Conservation (phyloP, 768 basidiomycete genomes). For the Boletus rufocinnamomeus region DNA sequence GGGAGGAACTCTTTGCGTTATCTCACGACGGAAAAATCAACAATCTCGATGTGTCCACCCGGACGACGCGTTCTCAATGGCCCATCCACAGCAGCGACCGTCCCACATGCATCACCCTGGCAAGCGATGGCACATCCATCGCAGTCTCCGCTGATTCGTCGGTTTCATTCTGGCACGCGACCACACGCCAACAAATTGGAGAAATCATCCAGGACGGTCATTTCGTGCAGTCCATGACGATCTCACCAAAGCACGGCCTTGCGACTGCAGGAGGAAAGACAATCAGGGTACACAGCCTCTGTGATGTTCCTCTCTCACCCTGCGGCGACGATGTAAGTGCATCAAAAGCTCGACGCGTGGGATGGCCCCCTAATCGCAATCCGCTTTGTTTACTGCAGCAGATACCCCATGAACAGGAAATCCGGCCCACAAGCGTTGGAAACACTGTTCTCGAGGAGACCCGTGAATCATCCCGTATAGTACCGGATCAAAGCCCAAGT, state of each 20-base stretch:
- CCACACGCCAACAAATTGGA: slow-evolving; percentile 3
- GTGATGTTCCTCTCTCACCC: neutral
- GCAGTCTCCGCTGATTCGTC: neutral
- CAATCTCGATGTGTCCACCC: neutral
- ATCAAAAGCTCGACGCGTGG: too few species aligned
- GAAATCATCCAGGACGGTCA: neutral
- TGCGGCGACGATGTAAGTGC: neutral
- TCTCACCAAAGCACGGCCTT: neutral
- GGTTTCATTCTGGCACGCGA: slow-evolving; percentile 13
- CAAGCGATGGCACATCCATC: neutral
- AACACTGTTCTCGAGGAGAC: neutral
- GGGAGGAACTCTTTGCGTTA: neutral
- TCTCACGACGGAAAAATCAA: neutral
- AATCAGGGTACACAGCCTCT: neutral
- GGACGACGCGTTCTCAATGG: neutral
- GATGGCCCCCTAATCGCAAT: neutral
- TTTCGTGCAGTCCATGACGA: neutral
- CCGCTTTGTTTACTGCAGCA: too few species aligned
- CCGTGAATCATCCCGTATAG: neutral
- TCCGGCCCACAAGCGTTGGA: neutral
- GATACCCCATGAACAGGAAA: neutral
- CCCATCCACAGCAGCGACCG: neutral
- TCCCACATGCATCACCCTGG: neutral
- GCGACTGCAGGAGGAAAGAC: neutral
- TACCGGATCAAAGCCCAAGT: neutral